Percentiles rank a stretch among this genome's conserved stretches.
These are phyloP conservation scores for Neospora caninum DNA, from an alignment of 169 alveolate species.

Conservation along the genomic window DNA sequence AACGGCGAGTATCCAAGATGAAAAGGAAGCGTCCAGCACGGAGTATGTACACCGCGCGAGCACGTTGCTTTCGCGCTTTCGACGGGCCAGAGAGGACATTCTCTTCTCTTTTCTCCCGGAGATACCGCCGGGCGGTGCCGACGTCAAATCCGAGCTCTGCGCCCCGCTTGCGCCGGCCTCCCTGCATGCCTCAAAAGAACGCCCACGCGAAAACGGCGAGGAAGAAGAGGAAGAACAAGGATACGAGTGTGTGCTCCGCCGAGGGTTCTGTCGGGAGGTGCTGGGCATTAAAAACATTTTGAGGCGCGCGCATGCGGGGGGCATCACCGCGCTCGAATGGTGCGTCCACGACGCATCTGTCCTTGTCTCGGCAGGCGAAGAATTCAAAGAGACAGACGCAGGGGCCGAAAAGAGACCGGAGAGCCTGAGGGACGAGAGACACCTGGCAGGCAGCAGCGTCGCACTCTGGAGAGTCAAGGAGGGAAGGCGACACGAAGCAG, in stretches of 20 bases:
- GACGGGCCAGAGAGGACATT: background rate
- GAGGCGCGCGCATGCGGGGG: conserved; percentile 43
- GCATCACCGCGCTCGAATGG: conserved; percentile 22
- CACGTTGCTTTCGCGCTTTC: background rate
- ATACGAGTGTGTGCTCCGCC: background rate
- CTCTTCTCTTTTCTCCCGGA: background rate
- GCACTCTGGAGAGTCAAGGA: conserved; percentile 7
- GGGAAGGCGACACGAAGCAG: background rate
- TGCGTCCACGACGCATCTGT: conserved; percentile 45
- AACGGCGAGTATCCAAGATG: background rate
- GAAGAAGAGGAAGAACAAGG: no score
- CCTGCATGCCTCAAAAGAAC: no score
- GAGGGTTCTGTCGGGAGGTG: background rate
- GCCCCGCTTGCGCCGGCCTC: background rate
- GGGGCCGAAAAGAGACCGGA: background rate
- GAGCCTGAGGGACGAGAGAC: background rate
- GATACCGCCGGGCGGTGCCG: background rate
- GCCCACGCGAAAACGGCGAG: no score
- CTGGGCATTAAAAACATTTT: background rate
- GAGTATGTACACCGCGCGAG: background rate
- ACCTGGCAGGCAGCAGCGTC: background rate
- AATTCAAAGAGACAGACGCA: background rate
- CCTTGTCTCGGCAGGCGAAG: conserved; percentile 56
- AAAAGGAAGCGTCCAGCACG: background rate
- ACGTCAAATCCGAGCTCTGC: background rate